These are phyloP conservation scores for Pinus albicaulis DNA, from an alignment of 75 land plant species.

Conservation along the genomic window DNA sequence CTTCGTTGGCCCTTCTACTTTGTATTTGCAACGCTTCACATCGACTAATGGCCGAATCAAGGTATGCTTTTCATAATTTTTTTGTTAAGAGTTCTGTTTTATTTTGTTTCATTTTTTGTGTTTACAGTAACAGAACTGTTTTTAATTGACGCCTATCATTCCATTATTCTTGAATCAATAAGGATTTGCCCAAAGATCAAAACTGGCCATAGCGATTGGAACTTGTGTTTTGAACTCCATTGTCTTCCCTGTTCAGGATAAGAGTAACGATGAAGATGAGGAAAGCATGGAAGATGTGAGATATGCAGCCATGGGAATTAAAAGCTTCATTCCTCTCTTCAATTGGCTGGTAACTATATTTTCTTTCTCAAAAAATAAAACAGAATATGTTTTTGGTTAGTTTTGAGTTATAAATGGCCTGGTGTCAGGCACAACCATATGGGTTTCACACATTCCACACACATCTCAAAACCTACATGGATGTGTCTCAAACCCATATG, in stretches of 20 bases:
- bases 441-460: neutral
- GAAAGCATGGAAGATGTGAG: constrained; percentile 64
- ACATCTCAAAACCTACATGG: neutral
- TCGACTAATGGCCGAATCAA: neutral
- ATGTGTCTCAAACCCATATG: neutral
- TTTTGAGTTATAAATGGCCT: neutral
- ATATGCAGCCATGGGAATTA: constrained; percentile 78
- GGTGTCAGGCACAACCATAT: neutral
- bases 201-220: constrained; percentile 61
- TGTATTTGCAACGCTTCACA: neutral
- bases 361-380: no score
- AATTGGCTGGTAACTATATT: constrained; percentile 81
- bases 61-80: neutral
- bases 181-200: neutral
- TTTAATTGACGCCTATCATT: neutral
- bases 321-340: constrained; percentile 90
- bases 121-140: neutral
- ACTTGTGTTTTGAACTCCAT: constrained; percentile 76
- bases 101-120: neutral
- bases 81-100: neutral
- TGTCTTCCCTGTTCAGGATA: constrained; percentile 29
- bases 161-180: neutral
- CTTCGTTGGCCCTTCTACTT: neutral
- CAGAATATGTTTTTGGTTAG: neutral
- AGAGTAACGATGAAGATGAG: constrained; percentile 17